Conservation (phyloP, 2,329 filamentous ascomycete species). For the Clathrospora elynae region DNA sequence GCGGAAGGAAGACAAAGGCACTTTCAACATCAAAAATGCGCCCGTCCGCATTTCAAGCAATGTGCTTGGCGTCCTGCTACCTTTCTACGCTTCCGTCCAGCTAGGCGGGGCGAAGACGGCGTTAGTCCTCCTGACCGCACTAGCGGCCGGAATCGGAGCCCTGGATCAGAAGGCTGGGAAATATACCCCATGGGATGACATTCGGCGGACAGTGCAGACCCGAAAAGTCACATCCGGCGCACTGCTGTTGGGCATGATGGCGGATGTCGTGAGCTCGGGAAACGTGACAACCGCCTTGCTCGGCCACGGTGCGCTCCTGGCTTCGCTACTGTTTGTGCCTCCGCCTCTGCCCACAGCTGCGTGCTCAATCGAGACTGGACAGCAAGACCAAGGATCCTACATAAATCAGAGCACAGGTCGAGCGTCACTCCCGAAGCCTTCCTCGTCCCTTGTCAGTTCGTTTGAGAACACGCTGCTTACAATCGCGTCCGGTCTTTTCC, state of each 20-base stretch:
- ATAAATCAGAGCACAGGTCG: slow-evolving; percentile 26
- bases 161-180: slow-evolving; percentile 41
- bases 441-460: slow-evolving; percentile 46
- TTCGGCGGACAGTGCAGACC: slow-evolving; percentile 44
- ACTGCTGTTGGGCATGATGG: slow-evolving; percentile 40
- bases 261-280: slow-evolving; percentile 39
- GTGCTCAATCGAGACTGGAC: slow-evolving; percentile 37
- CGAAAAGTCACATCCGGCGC: slow-evolving; percentile 46
- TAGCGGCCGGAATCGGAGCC: slow-evolving; percentile 52
- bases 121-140: slow-evolving; percentile 55
- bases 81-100: slow-evolving; percentile 62
- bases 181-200: slow-evolving; percentile 37
- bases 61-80: slow-evolving; percentile 54
- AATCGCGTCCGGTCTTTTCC: slow-evolving; percentile 47
- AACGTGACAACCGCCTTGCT: slow-evolving; percentile 39
- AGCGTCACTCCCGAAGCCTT: slow-evolving; percentile 40
- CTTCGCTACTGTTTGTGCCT: slow-evolving; percentile 56
- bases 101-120: slow-evolving; percentile 61
- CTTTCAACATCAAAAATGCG: slow-evolving; percentile 14
- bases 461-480: slow-evolving; percentile 51
- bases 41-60: slow-evolving; percentile 39
- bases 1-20: slow-evolving; percentile 37
- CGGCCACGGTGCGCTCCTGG: slow-evolving; percentile 55
- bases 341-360: slow-evolving; percentile 52
- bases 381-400: slow-evolving; percentile 30